These are phyloP conservation scores for Annulohypoxylon truncatum DNA, from an alignment of 2,329 filamentous ascomycete species.

Conservation along the genomic window DNA sequence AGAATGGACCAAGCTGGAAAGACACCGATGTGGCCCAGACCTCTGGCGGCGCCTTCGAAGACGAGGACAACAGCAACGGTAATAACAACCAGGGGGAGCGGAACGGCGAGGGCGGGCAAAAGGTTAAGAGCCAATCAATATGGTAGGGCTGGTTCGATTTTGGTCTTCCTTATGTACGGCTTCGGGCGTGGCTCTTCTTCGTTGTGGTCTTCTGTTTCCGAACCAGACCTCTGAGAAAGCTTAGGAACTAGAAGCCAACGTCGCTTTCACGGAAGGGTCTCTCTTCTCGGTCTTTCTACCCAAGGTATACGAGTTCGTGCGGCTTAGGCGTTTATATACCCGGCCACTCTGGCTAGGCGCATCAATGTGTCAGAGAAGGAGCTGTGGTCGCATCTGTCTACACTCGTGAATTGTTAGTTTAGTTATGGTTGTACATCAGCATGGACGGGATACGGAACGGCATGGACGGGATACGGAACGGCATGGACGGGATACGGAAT, in stretches of 20 bases:
- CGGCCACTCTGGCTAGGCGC: not conserved
- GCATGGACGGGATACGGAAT: too few species aligned
- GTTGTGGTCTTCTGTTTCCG: not conserved
- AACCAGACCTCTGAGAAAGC: not conserved
- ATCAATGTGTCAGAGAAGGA: not conserved
- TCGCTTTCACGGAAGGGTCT: not conserved
- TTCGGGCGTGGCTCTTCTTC: not conserved
- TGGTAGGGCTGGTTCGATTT: slow-evolving; percentile 26
- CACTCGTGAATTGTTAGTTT: too few species aligned
- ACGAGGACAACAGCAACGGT: slow-evolving; percentile 23
- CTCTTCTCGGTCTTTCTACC: not conserved
- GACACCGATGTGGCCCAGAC: slow-evolving; percentile 42
- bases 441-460: too few species aligned
- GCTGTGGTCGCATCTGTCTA: not conserved
- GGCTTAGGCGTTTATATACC: not conserved
- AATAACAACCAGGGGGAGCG: too few species aligned
- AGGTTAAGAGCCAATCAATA: not conserved
- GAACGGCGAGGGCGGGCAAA: not conserved
- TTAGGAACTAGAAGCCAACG: not conserved
- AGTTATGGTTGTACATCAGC: too few species aligned
- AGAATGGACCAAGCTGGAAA: slow-evolving; percentile 20
- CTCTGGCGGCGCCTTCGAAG: slow-evolving; percentile 44
- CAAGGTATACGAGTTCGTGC: not conserved
- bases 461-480: too few species aligned
- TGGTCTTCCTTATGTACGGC: not conserved